Conservation (phyloP, 768 basidiomycete species). For the Lactifluus subvellereus region DNA sequence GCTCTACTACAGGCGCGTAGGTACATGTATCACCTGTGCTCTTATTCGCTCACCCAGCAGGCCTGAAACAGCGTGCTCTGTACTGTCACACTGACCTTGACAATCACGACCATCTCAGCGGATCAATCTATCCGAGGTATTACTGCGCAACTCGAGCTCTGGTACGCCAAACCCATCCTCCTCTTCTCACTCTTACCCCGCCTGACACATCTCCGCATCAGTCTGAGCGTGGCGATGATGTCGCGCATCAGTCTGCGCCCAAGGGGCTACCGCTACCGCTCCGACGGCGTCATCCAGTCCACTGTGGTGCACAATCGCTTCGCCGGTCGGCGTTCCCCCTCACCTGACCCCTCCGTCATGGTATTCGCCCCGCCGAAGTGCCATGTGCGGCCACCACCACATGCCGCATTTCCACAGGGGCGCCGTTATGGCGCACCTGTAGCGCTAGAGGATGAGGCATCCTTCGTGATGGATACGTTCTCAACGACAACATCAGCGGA, state of each 20-base stretch:
- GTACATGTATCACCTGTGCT: neutral
- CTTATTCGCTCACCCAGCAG: neutral
- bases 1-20: constrained; percentile 14
- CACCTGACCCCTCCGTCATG: neutral
- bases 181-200: too few relatives aligned
- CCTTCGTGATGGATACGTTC: neutral
- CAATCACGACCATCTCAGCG: constrained; percentile 36
- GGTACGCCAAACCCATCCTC: neutral
- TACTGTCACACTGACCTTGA: constrained; percentile 34
- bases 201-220: neutral
- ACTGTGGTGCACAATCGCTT: neutral
- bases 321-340: constrained; percentile 27
- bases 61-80: constrained; percentile 33
- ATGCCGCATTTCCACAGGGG: neutral
- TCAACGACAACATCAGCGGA: neutral
- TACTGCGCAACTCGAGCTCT: constrained; percentile 29
- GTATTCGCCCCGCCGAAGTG: neutral
- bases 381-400: neutral
- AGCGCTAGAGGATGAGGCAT: neutral
- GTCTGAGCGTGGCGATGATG: neutral
- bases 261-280: neutral
- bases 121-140: constrained; percentile 33
- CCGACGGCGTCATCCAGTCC: neutral
- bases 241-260: too few relatives aligned
- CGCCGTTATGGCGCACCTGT: neutral